A percentile compares a stretch with the other conserved stretches of the same genome.
Conservation (phyloP, 371 early-diverging fungal species). For the Mortierella sp. region DNA sequence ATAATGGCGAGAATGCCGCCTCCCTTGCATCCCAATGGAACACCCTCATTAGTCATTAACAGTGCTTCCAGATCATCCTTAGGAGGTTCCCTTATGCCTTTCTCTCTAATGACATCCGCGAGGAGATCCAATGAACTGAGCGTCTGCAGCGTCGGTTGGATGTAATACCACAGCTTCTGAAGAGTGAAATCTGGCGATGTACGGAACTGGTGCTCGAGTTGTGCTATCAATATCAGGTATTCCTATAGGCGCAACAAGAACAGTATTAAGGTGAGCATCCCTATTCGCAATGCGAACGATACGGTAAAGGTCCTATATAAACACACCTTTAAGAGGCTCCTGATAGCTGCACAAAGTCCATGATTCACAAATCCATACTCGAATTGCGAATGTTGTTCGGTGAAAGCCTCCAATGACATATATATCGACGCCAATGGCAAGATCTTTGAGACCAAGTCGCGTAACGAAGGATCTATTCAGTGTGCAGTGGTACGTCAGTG, state of each 20-base stretch:
- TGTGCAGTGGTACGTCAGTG: too few species aligned
- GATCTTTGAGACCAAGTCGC: slow-evolving; percentile 78
- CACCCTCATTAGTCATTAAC: slow-evolving; percentile 60
- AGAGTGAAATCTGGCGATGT: slow-evolving; percentile 81
- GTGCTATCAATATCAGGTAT: slow-evolving; percentile 86
- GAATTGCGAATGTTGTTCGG: slow-evolving; percentile 75
- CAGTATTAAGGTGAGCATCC: background rate
- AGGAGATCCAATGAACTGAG: slow-evolving; percentile 76
- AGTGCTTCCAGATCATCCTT: slow-evolving; percentile 62
- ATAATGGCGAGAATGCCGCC: slow-evolving; percentile 72
- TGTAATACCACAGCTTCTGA: slow-evolving; percentile 90
- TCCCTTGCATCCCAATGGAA: slow-evolving; percentile 68
- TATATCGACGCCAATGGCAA: slow-evolving; percentile 82
- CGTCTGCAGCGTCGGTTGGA: slow-evolving; percentile 79
- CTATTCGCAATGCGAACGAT: too few species aligned
- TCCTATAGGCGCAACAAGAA: slow-evolving; percentile 62
- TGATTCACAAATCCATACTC: slow-evolving; percentile 91
- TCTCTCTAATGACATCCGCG: slow-evolving; percentile 60
- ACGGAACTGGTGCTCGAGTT: slow-evolving; percentile 88
- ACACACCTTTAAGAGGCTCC: slow-evolving; percentile 70
- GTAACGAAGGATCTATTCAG: slow-evolving; percentile 76
- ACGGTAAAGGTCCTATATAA: too few species aligned
- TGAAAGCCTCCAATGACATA: slow-evolving; percentile 76
- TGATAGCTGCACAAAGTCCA: slow-evolving; percentile 87
- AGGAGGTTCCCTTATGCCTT: slow-evolving; percentile 32